phyloP scores from a whole-genome alignment of 2,329 filamentous ascomycete species.

The Ilyonectria mors-panacis region DNA sequence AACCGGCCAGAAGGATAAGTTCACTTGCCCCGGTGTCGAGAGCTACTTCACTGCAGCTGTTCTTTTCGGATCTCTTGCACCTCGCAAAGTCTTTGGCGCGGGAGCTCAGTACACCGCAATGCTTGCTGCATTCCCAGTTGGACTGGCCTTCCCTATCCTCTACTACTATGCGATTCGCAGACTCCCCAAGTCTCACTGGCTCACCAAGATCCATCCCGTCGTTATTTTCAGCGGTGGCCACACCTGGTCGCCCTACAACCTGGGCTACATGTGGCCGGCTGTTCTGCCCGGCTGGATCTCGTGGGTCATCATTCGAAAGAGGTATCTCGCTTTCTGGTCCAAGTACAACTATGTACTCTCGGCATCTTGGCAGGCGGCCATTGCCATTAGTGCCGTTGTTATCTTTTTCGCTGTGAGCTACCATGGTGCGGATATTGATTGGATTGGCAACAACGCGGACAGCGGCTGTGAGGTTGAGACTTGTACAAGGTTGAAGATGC shows the following conservation, averaged over 20 bases:
- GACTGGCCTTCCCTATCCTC: constrained; percentile 54
- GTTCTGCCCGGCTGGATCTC: constrained; percentile 63
- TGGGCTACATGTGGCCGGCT: constrained; percentile 62
- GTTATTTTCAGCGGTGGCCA: constrained; percentile 60
- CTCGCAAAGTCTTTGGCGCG: constrained; percentile 54
- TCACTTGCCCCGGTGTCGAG: constrained; percentile 57
- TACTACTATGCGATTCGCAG: constrained; percentile 55
- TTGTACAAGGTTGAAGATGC: constrained; percentile 43
- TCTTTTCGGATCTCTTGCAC: constrained; percentile 58
- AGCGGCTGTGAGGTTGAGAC: constrained; percentile 47
- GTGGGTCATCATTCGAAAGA: constrained; percentile 61
- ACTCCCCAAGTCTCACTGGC: constrained; percentile 51
- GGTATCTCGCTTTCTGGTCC: constrained; percentile 64
- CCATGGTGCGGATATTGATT: constrained; percentile 54
- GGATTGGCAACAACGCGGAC: constrained; percentile 60
- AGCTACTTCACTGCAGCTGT: constrained; percentile 59
- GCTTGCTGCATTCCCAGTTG: constrained; percentile 58
- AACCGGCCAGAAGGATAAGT: constrained; percentile 51
- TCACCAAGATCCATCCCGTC: constrained; percentile 61
- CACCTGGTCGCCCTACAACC: constrained; percentile 62
- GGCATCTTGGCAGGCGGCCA: constrained; percentile 60
- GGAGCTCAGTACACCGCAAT: constrained; percentile 55
- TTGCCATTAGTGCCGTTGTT: constrained; percentile 63
- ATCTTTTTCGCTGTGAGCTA: constrained; percentile 66
- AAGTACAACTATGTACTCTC: constrained; percentile 66